Evolutionary conservation across 306 rosid genomes (phyloP), one percentile per base, ranked within the genome.

Genomic region (Heteromeles arbutifolia): DNA sequence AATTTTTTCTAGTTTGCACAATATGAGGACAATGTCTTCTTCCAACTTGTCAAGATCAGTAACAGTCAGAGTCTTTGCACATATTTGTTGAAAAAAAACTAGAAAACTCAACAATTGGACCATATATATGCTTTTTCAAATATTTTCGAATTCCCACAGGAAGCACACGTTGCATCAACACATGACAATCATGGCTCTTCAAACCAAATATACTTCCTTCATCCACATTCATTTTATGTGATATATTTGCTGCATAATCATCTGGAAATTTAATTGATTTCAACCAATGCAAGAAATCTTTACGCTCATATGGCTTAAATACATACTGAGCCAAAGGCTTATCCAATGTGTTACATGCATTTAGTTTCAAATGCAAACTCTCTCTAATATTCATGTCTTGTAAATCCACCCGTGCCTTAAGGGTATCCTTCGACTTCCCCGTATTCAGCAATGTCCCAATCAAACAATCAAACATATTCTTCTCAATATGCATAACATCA

Each of bases 1-100:
- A 78, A 18, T 64, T 70, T 78, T 41, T 78, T n/a, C 77, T n/a
- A 71, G 12, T 37, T 72, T 71, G 39, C 82, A 78, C 3, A 54
- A 53, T 24, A 65, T 32, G 11, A 63, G 2, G 0, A 64, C 37
- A 65, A 66, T 65, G 65, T 21, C 28, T 11, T 34, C n/a, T 50
- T 52, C 9, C 11, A 15, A 13, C 6, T 6, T 57, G 5, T 72
- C 69, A 10, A 65, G n/a, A 29, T 79, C 74, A 24, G 1, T 4
- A 19, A 58, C 53, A n/a, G 4, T 13, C 6, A 79, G 18, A 19
- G 28, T 79, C 22, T 64, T 73, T 19, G 24, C 29, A 65, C 64
- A 73, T 41, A 79, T 50, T 45, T 39, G 26, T 14, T 74, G 43
- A 14, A 78, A 62, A n/a, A 45, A 70, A 70, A 73, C 18, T 17